Evolutionary conservation across 805 yeast genomes (phyloP).

Genomic region (Hanseniaspora hatyaiensis): DNA sequence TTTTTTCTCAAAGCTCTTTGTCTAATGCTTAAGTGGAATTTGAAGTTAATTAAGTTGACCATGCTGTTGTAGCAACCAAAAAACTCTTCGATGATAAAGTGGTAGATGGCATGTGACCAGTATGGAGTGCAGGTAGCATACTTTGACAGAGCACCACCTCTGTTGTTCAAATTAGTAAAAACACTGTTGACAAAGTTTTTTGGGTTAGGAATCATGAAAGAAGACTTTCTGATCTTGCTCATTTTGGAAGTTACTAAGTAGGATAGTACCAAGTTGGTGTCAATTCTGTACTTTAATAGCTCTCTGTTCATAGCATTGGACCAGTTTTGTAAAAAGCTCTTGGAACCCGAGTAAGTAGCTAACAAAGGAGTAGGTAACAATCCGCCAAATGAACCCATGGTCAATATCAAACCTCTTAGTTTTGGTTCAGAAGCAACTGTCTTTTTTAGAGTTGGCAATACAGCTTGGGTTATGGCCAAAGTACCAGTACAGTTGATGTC

Average conservation of each 20-base stretch:
- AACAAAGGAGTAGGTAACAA: slow-evolving; percentile 81
- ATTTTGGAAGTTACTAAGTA: slow-evolving; percentile 88
- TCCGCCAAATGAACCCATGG: slow-evolving; percentile 97
- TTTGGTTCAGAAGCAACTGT: slow-evolving; percentile 35
- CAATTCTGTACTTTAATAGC: slow-evolving; percentile 53
- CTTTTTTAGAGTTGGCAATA: slow-evolving; percentile 55
- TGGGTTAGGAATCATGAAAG: slow-evolving; percentile 71
- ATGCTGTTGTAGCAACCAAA: slow-evolving; percentile 70
- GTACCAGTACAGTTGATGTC: slow-evolving; percentile 80
- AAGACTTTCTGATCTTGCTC: slow-evolving; percentile 80
- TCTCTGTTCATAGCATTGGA: slow-evolving; percentile 81
- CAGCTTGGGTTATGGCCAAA: slow-evolving; percentile 66
- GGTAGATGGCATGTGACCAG: slow-evolving; percentile 89
- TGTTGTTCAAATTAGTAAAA: slow-evolving; percentile 59
- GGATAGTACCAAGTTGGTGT: slow-evolving; percentile 74
- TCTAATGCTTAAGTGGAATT: slow-evolving; percentile 73
- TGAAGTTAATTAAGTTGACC: slow-evolving; percentile 56
- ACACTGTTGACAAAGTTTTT: slow-evolving; percentile 64
- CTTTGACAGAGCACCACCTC: slow-evolving; percentile 88
- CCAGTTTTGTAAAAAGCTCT: slow-evolving; percentile 91
- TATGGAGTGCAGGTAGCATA: slow-evolving; percentile 79
- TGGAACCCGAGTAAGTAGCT: slow-evolving; percentile 92
- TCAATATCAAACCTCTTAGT: slow-evolving; percentile 64
- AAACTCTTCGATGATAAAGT: slow-evolving; percentile 63
- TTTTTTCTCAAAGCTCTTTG: slow-evolving; percentile 70